Percentiles rank a stretch among this genome's conserved stretches.
phyloP scores from a whole-genome alignment of 1,284 basidiomycete genomes.

The Boletellus deceptivus region DNA sequence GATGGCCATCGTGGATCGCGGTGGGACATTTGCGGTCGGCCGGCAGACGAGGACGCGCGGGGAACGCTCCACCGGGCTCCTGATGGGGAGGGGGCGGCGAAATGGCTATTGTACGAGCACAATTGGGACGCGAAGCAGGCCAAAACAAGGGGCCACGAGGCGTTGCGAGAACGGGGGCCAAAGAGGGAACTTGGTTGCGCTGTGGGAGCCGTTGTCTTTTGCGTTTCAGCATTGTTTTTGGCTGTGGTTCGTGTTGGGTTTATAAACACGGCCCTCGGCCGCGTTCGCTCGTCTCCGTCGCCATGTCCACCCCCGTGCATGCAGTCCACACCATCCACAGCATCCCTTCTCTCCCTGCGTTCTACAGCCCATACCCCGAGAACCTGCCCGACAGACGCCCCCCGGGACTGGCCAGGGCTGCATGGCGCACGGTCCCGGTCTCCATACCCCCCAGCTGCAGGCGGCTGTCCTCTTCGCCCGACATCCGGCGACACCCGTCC shows the following conservation, averaged over 20 bases:
- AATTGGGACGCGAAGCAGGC: constrained; percentile 7
- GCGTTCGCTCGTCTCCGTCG: constrained; percentile 6
- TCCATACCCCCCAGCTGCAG: constrained; percentile 27
- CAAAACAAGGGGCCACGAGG: constrained; percentile 18
- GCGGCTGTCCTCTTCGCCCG: constrained; percentile 21
- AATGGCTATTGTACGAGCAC: constrained; percentile 20
- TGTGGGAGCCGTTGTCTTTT: constrained; percentile 10
- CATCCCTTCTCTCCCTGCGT: constrained; percentile 25
- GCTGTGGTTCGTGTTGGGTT: constrained; percentile 12
- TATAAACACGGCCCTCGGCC: constrained; percentile 17
- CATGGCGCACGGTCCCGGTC: constrained; percentile 25
- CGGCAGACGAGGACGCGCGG: too few relatives aligned
- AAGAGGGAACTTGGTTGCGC: constrained; percentile 17
- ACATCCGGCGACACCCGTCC: constrained; percentile 14
- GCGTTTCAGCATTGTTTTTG: constrained; percentile 21
- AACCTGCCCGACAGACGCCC: constrained; percentile 11
- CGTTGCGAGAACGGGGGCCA: constrained; percentile 11
- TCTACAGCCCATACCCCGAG: not conserved
- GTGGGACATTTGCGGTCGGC: constrained; percentile 4
- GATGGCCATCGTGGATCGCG: constrained; percentile 21
- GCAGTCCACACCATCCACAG: constrained; percentile 34
- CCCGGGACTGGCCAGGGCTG: constrained; percentile 23
- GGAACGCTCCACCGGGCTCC: not conserved
- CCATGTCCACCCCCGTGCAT: constrained; percentile 31
- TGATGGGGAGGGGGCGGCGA: not conserved